These are phyloP conservation scores for Colletotrichum orchidophilum DNA, from an alignment of 2,329 filamentous ascomycete species.

Conservation along the genomic window DNA sequence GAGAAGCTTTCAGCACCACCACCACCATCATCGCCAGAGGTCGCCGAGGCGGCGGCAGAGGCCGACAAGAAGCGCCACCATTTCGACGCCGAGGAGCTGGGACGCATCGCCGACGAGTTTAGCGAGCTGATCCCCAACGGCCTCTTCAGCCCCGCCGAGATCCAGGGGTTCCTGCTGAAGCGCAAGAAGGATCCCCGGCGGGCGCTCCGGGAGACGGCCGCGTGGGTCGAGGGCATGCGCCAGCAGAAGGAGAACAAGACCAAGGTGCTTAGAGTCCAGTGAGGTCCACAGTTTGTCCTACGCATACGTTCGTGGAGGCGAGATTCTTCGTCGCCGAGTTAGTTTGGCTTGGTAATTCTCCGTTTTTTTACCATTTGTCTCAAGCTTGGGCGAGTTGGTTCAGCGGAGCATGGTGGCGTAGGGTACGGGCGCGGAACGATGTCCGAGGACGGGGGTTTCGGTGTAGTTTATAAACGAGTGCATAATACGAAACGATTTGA, in stretches of 20 bases:
- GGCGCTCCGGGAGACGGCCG: slow-evolving; percentile 62
- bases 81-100: slow-evolving; percentile 48
- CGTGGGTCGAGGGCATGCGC: slow-evolving; percentile 62
- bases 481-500: neutral
- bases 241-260: slow-evolving; percentile 60
- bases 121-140: slow-evolving; percentile 61
- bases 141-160: slow-evolving; percentile 67
- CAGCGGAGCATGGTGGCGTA: neutral
- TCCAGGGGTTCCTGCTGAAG: slow-evolving; percentile 72
- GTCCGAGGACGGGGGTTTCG: neutral
- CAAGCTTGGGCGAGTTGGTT: too few species aligned
- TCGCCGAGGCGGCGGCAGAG: neutral
- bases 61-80: slow-evolving; percentile 31
- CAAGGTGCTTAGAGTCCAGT: slow-evolving; percentile 61
- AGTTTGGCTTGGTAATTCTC: too few species aligned
- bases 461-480: neutral
- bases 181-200: slow-evolving; percentile 66
- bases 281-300: neutral
- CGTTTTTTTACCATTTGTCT: too few species aligned
- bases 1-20: neutral
- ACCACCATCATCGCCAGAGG: neutral
- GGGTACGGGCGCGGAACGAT: neutral
- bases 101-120: slow-evolving; percentile 58
- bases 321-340: neutral
- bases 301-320: neutral